Base-by-base conservation (phyloP, 805 yeast species). In the Metschnikowia cubensis region DNA sequence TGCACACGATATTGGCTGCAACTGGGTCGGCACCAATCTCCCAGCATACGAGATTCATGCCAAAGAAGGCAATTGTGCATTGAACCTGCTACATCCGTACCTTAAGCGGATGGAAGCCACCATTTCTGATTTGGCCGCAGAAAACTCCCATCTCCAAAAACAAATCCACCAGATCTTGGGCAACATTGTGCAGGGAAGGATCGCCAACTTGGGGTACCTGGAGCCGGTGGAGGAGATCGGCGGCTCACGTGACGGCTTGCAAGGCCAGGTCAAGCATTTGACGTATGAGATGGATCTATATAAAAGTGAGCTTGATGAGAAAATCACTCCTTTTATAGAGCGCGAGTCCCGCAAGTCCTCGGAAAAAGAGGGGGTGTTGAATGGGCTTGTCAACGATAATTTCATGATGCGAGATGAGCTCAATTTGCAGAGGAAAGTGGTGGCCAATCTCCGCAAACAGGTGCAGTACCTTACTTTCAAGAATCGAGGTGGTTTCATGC, bases 401-500 rank as follows among this genome's bases (percentile, higher is more conserved):
- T 67, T 67, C 48, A 61, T 70, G 51, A 63, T 77, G 62, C 68
- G 71, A 49, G 83, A 79, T 36, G 82, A 79, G 48, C 52, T 79
- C 54, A 75, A 68, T 50, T 60, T 67, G 45, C 82, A 78, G 51
- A 58, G 80, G 45, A 59, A 74, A 48, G 63, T 73, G 33, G 61
- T 79, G 41, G 73, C 70, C 53, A 74, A 78, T 46, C 54, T 79
- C 17, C 59, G 82, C 34, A 80, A 79, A 52, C 83, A 79, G 55
- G 61, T 79, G 33, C 83, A 78, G 53, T 79, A 74, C 52, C 63
- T 79, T 53, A 50, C 77, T 47, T 68, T 77, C 50, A 71, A 73
- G 18, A 67, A 79, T 50, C 67, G 54, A 17, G 42, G 22, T 13
- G 21, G 29, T 3, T 15, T 21, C 13, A 15, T 33, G n/a, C 14